Percentiles rank a stretch among this genome's conserved stretches.
Conservation (phyloP, 768 basidiomycete genomes). For the Termitomyces sp. region DNA sequence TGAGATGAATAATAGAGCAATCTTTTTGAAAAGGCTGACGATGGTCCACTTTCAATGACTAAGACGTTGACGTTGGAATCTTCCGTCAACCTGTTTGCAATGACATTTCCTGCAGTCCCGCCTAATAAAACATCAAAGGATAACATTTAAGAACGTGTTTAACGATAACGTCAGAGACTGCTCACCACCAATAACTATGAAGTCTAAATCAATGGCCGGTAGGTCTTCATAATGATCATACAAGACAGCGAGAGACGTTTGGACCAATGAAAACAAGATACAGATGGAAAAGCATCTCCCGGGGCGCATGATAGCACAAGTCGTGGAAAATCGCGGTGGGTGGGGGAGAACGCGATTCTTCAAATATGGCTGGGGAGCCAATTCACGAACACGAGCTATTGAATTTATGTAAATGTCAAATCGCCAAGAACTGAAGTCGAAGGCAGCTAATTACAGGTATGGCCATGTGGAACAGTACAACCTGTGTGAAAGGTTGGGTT, state of each 20-base stretch:
- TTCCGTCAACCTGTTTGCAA: not conserved
- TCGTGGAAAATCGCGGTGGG: not conserved
- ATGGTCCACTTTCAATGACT: not conserved
- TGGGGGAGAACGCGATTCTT: not conserved
- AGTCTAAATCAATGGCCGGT: slow-evolving; percentile 6
- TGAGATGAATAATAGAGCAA: not conserved
- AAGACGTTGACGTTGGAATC: not conserved
- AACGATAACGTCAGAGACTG: not conserved
- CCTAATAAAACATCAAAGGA: not conserved
- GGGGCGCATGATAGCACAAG: not conserved
- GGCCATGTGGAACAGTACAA: not conserved
- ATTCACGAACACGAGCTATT: not conserved
- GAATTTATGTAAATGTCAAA: not conserved
- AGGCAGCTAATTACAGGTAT: not conserved
- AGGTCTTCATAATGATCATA: slow-evolving; percentile 1
- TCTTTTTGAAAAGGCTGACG: not conserved
- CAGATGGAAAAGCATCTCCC: not conserved
- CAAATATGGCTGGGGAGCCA: not conserved
- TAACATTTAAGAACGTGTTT: not conserved
- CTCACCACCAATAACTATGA: slow-evolving; percentile 12
- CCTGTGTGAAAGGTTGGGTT: not conserved
- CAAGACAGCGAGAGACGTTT: not conserved
- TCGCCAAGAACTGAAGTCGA: not conserved
- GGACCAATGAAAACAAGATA: not conserved
- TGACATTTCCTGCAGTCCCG: not conserved